Conservation (phyloP, 495 filamentous ascomycete genomes). For the Xylaria curta region DNA sequence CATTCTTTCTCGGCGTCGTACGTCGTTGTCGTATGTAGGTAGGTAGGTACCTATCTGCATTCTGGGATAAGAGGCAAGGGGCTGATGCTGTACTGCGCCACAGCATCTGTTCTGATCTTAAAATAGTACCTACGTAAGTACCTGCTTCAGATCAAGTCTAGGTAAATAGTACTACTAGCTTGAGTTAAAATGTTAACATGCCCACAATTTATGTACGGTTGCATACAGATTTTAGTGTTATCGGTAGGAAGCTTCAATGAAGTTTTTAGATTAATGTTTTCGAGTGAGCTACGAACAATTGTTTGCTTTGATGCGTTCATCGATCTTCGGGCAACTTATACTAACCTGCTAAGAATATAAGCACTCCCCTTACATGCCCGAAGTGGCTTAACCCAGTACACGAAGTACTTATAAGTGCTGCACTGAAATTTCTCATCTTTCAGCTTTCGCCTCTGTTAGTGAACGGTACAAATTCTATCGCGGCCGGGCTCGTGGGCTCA, state of each 20-base stretch:
- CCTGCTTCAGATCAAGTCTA: background rate
- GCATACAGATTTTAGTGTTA: slow-evolving; percentile 2
- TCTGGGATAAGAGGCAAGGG: background rate
- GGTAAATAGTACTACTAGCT: no score
- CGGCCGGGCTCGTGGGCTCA: background rate
- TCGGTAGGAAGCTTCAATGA: background rate
- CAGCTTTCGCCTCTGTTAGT: slow-evolving; percentile 8
- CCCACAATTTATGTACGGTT: slow-evolving; percentile 3
- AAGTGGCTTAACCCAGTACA: background rate
- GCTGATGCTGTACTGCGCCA: slow-evolving; percentile 7
- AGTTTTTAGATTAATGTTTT: background rate
- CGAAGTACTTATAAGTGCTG: background rate
- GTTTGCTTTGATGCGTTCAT: background rate
- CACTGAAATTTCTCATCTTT: background rate
- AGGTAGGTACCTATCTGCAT: background rate
- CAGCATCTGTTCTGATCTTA: background rate
- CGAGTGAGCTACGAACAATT: background rate
- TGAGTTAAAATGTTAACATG: background rate
- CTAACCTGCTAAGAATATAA: background rate
- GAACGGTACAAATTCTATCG: background rate
- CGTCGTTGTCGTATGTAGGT: background rate
- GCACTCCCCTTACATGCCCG: background rate
- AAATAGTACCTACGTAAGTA: background rate
- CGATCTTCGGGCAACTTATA: background rate
- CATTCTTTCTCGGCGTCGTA: slow-evolving; percentile 10